Base-by-base conservation (phyloP, 2,329 filamentous ascomycete species). In the Curvularia hawaiiensis region DNA sequence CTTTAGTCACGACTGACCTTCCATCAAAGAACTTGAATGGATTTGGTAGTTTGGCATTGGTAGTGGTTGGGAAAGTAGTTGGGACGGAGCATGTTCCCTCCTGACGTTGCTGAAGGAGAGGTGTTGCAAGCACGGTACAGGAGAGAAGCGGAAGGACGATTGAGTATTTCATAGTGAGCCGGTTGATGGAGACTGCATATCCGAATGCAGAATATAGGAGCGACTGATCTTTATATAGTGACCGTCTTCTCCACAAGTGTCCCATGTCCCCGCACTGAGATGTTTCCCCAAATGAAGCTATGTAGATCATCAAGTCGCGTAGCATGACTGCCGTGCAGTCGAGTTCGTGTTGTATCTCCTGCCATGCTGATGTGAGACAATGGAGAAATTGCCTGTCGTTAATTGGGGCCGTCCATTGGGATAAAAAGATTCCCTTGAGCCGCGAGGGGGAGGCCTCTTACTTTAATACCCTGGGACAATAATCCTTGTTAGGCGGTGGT, bases 11-110 rank as follows among this genome's bases (percentile, higher is more conserved):
- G 41, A 78, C 73, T 26, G 64, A 63, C 20, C 62, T 71, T 38
- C 75, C 75, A 44, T 73, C 67, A 57, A 72, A 73, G 59, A 77
- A 76, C 35, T 67, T 73, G 68, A 78, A 78, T 5, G 75, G 75
- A 28, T 77, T 71, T 20, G 75, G 75, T 26, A 77, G 61, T 57
- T 76, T 76, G 12, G 71, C 47, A 52, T 71, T 73, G 9, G 59
- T 49, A 6, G 69, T 67, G 14, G 63, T 67, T 1, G 73, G 71
- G 38, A 74, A 74, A 1, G 66, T 66, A 12, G 67, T 68, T 12
- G 72, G 72, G 18, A 74, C 58, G 28, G 56, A 67, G 62, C 72
- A 75, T 30, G 63, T 62, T 26, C 59, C 58, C 9, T 50, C 63
- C 63, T 75, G 73, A 50, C 72, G 73, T 49, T 69, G 53, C 54